Evolutionary conservation across 331 rosid species (phyloP).

Genomic region (Acacia concinna): DNA sequence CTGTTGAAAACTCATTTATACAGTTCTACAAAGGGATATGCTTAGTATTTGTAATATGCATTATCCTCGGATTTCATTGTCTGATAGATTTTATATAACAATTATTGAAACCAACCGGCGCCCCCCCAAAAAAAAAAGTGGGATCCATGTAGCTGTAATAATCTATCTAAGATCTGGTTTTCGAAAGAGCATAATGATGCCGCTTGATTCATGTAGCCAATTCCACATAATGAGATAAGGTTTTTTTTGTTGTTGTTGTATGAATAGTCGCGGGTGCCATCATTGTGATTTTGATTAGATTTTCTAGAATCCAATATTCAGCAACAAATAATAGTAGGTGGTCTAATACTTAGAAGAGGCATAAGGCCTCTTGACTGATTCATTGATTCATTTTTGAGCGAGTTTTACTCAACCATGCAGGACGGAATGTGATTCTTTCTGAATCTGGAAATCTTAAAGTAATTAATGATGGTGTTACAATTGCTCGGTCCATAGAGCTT

Average conservation of each 20-base stretch:
- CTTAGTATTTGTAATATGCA: neutral
- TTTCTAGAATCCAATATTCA: neutral
- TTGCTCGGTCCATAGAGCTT: constrained; percentile 85
- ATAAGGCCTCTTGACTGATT: constrained; percentile 16
- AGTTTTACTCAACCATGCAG: constrained; percentile 47
- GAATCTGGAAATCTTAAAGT: constrained; percentile 70
- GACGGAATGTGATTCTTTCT: constrained; percentile 89
- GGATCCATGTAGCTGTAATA: no score
- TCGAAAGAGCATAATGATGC: no score
- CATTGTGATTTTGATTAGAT: neutral
- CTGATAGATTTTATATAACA: neutral
- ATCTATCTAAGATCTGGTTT: no score
- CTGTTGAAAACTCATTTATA: neutral
- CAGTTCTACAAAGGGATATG: neutral
- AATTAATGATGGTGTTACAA: constrained; percentile 89
- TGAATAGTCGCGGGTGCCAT: no score
- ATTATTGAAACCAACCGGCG: no score
- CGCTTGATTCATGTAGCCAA: no score
- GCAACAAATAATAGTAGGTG: neutral
- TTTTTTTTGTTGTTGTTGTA: no score
- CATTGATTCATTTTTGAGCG: neutral
- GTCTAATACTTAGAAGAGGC: neutral
- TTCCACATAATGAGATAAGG: no score
- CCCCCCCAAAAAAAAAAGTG: no score
- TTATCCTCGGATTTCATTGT: neutral